These are phyloP conservation scores for Radiomyces spectabilis DNA, from an alignment of 192 early-diverging fungal genomes.

Conservation along the genomic window DNA sequence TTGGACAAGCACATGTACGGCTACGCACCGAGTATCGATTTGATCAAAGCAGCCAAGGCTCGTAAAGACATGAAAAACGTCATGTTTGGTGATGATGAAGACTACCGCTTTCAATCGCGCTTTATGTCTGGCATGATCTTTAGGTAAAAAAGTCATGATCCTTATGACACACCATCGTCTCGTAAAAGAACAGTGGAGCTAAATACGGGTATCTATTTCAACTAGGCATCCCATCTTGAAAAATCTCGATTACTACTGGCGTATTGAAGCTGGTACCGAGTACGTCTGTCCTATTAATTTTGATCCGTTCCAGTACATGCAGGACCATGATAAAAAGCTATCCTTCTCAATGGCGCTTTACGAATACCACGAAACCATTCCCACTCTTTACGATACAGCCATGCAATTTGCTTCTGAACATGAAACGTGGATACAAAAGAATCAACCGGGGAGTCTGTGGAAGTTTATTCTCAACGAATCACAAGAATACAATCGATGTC, in stretches of 20 bases:
- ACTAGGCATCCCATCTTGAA: constrained; percentile 47
- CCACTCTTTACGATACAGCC: constrained; percentile 40
- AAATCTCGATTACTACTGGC: constrained; percentile 51
- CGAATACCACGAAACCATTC: constrained; percentile 42
- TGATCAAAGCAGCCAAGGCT: constrained; percentile 13
- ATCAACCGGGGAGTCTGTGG: constrained; percentile 5
- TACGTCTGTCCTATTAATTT: constrained; percentile 44
- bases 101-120: constrained; percentile 40
- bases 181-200: constrained; percentile 21
- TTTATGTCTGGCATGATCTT: constrained; percentile 23
- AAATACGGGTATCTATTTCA: constrained; percentile 62
- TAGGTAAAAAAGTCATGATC: constrained; percentile 30
- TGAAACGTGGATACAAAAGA: constrained; percentile 1
- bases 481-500: constrained; percentile 51
- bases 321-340: constrained; percentile 36
- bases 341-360: constrained; percentile 45
- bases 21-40: constrained; percentile 11
- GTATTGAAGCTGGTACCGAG: constrained; percentile 42
- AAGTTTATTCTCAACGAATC: constrained; percentile 13
- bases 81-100: constrained; percentile 20
- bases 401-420: constrained; percentile 22
- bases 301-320: constrained; percentile 51
- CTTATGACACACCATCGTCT: too few species aligned
- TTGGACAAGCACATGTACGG: constrained; percentile 9
- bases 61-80: constrained; percentile 14